phyloP scores from a whole-genome alignment of 2,329 filamentous ascomycete genomes.

The Falciphora oryzae region DNA sequence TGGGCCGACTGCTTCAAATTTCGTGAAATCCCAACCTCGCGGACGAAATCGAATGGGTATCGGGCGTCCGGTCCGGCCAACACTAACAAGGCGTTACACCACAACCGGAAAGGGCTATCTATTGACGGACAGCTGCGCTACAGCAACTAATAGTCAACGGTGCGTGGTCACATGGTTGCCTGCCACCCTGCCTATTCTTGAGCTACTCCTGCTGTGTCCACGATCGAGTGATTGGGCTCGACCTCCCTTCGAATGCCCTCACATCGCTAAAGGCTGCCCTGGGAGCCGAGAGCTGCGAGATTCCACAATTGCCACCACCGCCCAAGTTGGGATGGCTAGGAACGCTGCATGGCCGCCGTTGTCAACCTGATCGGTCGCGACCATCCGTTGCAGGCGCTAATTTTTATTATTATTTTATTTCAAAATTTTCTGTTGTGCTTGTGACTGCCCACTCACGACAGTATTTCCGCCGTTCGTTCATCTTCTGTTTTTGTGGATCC shows the following conservation, averaged over 20 bases:
- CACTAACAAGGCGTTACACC: background rate
- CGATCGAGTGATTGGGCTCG: too few species aligned
- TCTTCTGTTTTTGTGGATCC: background rate
- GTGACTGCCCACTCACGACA: background rate
- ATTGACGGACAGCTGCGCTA: background rate
- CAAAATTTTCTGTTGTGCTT: background rate
- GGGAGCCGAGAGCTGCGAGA: too few species aligned
- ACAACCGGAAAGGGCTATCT: background rate
- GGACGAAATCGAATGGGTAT: too few species aligned
- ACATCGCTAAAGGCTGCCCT: background rate
- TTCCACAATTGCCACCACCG: background rate
- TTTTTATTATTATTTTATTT: background rate
- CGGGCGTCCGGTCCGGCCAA: background rate
- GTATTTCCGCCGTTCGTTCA: background rate
- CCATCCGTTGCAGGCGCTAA: background rate
- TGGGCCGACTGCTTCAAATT: background rate
- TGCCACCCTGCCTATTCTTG: background rate
- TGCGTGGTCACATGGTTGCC: background rate
- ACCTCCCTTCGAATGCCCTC: background rate
- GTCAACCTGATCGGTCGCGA: too few species aligned
- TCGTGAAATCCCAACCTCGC: too few species aligned
- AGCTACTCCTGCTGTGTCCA: background rate
- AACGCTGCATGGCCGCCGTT: background rate
- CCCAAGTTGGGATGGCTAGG: background rate
- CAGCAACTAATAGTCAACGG: background rate